Conservation (phyloP, 202 grass and related monocot genomes). For the Cymbopogon flexuosus region DNA sequence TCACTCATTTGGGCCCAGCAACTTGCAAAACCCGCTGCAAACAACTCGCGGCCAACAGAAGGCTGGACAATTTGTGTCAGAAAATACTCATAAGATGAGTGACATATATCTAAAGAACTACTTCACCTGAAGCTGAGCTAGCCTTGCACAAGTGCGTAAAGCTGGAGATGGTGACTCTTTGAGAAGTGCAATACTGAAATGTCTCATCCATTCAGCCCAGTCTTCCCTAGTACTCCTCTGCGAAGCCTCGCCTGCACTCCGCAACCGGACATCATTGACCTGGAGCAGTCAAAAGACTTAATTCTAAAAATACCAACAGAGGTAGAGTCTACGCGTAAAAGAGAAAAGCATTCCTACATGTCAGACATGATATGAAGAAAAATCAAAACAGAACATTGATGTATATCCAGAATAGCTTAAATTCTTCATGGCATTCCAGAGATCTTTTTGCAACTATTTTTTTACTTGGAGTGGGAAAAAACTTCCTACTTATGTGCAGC, state of each 20-base stretch:
- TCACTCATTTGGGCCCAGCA: constrained; percentile 98
- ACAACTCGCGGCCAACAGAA: constrained; percentile 86
- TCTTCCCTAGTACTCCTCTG: constrained; percentile 98
- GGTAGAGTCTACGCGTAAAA: neutral
- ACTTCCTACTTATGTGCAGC: neutral
- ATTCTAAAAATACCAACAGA: neutral
- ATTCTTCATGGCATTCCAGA: neutral
- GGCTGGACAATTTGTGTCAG: constrained; percentile 66
- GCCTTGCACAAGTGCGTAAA: constrained; percentile 89
- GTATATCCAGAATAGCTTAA: neutral
- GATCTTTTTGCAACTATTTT: neutral
- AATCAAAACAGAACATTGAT: neutral
- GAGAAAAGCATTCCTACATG: neutral
- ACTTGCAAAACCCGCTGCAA: constrained; percentile 97
- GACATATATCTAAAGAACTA: constrained; percentile 19
- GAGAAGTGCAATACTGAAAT: constrained; percentile 97
- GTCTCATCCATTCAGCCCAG: constrained; percentile 99
- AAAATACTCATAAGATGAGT: constrained; percentile 30
- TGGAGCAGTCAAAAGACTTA: constrained; percentile 35
- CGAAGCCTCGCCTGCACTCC: constrained; percentile 90
- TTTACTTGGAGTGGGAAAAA: neutral
- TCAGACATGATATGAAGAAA: neutral
- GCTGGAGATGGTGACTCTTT: constrained; percentile 97
- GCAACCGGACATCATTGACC: constrained; percentile 84
- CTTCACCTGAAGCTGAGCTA: constrained; percentile 84